phyloP scores from a whole-genome alignment of 345 rosid genomes.

The Durio zibethinus region DNA sequence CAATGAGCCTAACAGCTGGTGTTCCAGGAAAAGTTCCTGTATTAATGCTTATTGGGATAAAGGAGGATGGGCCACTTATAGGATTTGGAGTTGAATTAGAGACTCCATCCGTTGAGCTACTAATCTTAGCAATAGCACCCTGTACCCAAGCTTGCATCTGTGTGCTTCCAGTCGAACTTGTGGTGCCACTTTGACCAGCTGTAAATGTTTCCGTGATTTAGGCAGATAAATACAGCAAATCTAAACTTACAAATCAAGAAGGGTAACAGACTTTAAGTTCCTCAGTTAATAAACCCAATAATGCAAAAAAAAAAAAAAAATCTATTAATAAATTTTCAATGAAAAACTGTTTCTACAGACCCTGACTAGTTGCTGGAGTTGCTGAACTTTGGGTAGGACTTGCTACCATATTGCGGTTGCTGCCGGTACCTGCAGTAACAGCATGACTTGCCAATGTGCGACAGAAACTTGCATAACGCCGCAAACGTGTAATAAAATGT shows the following conservation, averaged over 20 bases:
- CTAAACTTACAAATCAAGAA: background rate
- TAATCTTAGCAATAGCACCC: conserved; percentile 96
- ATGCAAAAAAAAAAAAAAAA: background rate
- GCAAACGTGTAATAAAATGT: conserved; percentile 92
- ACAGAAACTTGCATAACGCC: conserved; percentile 98
- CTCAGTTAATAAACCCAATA: background rate
- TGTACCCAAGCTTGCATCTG: conserved; percentile 99
- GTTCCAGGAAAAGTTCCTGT: conserved; percentile 99
- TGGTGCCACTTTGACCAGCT: conserved; percentile 76
- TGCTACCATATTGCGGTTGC: conserved; percentile 73
- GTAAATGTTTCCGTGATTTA: conserved; percentile 18
- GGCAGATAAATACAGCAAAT: background rate
- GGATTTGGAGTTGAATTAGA: conserved; percentile 62
- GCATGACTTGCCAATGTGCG: conserved; percentile 98
- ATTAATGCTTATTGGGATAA: conserved; percentile 97
- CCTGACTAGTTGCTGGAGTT: conserved; percentile 73
- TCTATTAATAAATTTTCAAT: background rate
- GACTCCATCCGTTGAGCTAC: conserved; percentile 75
- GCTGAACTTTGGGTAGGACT: conserved; percentile 85
- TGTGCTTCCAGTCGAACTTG: conserved; percentile 87
- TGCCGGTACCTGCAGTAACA: conserved; percentile 87
- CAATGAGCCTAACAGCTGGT: conserved; percentile 98
- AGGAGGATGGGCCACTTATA: conserved; percentile 73
- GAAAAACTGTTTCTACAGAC: conserved; percentile 41
- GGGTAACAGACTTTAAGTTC: background rate